A percentile compares a stretch with the other conserved stretches of the same genome.
These are phyloP conservation scores for Lepraria neglecta DNA, from an alignment of 495 filamentous ascomycete genomes.

Conservation along the genomic window DNA sequence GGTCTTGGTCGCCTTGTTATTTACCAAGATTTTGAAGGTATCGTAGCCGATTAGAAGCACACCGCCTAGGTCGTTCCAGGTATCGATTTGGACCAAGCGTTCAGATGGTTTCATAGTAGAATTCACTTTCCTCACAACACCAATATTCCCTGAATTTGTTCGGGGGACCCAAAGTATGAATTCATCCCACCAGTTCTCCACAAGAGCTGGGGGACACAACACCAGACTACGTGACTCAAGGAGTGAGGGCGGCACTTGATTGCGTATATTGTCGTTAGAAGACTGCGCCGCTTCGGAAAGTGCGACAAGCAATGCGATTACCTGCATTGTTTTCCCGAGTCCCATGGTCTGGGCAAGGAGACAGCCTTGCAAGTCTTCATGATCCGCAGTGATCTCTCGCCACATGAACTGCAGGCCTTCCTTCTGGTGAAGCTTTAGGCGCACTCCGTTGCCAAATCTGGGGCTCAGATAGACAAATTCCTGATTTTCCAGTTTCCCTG, in stretches of 20 bases:
- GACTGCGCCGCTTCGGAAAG: conserved; percentile 61
- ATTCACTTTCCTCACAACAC: conserved; percentile 47
- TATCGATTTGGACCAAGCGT: conserved; percentile 41
- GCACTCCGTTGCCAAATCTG: conserved; percentile 41
- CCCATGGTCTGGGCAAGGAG: conserved; percentile 91
- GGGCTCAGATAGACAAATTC: conserved; percentile 48
- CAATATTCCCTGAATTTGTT: conserved; percentile 36
- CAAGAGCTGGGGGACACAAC: conserved; percentile 65
- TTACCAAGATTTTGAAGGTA: conserved; percentile 51
- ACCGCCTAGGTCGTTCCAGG: conserved; percentile 63
- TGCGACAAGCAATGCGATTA: conserved; percentile 71
- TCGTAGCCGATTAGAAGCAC: conserved; percentile 68
- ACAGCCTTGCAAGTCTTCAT: conserved; percentile 58
- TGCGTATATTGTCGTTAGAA: conserved; percentile 43
- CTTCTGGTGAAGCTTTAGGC: conserved; percentile 52
- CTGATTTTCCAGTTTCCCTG: conserved; percentile 54
- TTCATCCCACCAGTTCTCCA: conserved; percentile 82
- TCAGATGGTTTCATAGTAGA: conserved; percentile 25
- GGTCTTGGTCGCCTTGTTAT: conserved; percentile 31
- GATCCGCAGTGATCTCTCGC: conserved; percentile 64
- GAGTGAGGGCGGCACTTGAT: conserved; percentile 62
- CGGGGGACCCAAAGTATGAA: conserved; percentile 60
- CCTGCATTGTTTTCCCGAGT: conserved; percentile 88
- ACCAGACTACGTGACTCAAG: conserved; percentile 60
- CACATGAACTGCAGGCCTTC: conserved; percentile 83